Evolutionary conservation across 2,329 filamentous ascomycete genomes (phyloP).

Genomic region (Acrocalymma vagum): DNA sequence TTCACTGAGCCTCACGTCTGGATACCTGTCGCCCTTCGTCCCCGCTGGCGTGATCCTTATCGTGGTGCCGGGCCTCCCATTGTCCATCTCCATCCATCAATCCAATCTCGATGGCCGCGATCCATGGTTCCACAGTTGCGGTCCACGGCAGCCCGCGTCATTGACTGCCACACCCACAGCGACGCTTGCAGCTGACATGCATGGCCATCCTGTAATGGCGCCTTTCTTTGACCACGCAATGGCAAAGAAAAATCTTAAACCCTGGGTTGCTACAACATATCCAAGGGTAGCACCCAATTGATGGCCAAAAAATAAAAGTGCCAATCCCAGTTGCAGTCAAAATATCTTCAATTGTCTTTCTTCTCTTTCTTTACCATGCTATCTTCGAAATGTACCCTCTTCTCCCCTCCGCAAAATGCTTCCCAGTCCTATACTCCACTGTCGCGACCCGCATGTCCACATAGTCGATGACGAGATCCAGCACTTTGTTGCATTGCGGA

Average conservation of each 20-base stretch:
- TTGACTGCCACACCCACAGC: not conserved
- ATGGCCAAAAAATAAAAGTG: no score
- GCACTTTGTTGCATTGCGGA: slow-evolving; percentile 12
- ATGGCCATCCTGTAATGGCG: not conserved
- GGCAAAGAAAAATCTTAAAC: not conserved
- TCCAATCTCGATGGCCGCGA: not conserved
- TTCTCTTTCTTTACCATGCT: no score
- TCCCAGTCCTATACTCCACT: slow-evolving; percentile 29
- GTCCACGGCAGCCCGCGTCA: slow-evolving; percentile 5
- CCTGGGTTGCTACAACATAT: not conserved
- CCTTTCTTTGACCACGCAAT: no score
- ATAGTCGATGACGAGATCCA: slow-evolving; percentile 24
- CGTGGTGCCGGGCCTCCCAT: no score
- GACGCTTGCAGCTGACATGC: slow-evolving; percentile 4
- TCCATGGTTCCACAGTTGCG: slow-evolving; percentile 7
- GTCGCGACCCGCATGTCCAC: slow-evolving; percentile 27
- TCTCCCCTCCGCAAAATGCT: slow-evolving; percentile 21
- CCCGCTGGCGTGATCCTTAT: no score
- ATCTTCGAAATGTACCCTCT: no score
- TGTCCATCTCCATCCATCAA: not conserved
- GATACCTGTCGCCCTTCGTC: no score
- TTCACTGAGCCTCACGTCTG: slow-evolving; percentile 12
- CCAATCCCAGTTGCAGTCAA: no score
- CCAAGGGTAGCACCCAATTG: not conserved
- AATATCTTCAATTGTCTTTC: no score